Conservation (phyloP, 208 protist species). For the Crithidia sp. region DNA sequence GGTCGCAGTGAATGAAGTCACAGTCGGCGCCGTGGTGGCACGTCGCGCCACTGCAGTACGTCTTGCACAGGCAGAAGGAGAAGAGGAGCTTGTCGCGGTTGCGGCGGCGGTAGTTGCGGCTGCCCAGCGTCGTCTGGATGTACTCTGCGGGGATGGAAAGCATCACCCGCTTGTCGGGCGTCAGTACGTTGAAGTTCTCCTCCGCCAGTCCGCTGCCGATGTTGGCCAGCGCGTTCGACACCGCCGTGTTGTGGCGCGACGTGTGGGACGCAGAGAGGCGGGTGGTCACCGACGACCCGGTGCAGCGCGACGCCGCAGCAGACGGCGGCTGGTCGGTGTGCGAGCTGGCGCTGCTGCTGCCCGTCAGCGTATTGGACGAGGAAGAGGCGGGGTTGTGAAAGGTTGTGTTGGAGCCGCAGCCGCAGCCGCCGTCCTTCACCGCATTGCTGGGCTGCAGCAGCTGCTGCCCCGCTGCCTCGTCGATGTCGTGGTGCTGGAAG, state of each 20-base stretch:
- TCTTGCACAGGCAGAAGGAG: conserved; percentile 69
- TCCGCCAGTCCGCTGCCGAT: conserved; percentile 34
- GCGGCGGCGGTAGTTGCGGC: conserved; percentile 47
- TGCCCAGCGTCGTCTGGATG: conserved; percentile 56
- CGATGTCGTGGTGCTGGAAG: background rate
- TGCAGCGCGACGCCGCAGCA: background rate
- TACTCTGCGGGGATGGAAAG: conserved; percentile 60
- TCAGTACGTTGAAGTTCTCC: conserved; percentile 66
- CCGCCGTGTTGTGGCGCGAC: conserved; percentile 15
- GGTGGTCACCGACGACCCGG: background rate
- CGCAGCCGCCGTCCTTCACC: conserved; percentile 4
- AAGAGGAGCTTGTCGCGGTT: conserved; percentile 58
- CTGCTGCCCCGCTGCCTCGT: background rate
- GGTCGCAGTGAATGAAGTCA: conserved; percentile 74
- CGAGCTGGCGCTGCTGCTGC: conserved; percentile 20
- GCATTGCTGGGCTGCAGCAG: background rate
- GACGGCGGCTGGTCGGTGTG: background rate
- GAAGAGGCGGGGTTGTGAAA: conserved; percentile 1
- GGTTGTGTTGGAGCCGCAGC: background rate
- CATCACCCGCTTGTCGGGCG: conserved; percentile 63
- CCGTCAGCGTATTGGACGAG: conserved; percentile 17
- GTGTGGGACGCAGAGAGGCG: background rate
- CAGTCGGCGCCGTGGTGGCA: conserved; percentile 57
- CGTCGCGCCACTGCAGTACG: conserved; percentile 40
- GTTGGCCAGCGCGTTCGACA: conserved; percentile 25